Evolutionary conservation across 2,329 filamentous ascomycete species (phyloP).

Genomic region (Lecanicillium sp.): DNA sequence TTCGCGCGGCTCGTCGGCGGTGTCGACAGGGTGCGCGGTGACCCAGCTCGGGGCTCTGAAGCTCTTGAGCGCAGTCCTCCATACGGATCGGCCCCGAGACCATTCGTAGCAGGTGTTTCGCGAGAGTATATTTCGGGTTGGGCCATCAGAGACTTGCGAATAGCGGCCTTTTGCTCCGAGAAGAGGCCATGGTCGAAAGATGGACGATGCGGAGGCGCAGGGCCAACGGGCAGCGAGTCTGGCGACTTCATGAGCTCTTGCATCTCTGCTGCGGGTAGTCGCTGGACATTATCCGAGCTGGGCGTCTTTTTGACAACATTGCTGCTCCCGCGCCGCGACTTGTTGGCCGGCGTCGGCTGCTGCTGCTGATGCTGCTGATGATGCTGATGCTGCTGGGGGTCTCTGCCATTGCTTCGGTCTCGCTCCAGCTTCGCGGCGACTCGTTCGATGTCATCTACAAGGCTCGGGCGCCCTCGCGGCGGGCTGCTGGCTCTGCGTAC

Average conservation of each 20-base stretch:
- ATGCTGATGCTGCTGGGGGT: background rate
- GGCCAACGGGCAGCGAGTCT: conserved; percentile 48
- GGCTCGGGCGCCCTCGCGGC: background rate
- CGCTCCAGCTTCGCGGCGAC: too few species aligned
- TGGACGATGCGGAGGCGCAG: conserved; percentile 26
- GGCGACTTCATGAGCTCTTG: conserved; percentile 48
- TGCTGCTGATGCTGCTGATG: background rate
- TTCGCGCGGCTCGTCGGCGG: conserved; percentile 38
- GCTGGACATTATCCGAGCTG: conserved; percentile 37
- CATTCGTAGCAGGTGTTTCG: conserved; percentile 16
- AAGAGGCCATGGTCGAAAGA: conserved; percentile 28
- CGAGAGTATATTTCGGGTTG: conserved; percentile 15
- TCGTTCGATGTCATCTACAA: too few species aligned
- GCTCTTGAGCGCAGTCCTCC: conserved; percentile 11
- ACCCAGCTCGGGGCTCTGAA: conserved; percentile 22
- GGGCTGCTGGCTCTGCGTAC: background rate
- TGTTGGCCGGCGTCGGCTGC: conserved; percentile 6
- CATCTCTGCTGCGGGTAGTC: conserved; percentile 50
- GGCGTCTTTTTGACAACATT: conserved; percentile 20
- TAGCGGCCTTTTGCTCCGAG: conserved; percentile 20
- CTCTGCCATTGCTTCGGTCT: background rate
- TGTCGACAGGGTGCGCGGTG: conserved; percentile 40
- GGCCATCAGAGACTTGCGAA: conserved; percentile 20
- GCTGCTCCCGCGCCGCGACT: conserved; percentile 18
- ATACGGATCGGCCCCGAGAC: conserved; percentile 15